Conservation (phyloP, 2,329 filamentous ascomycete species). For the Gnomoniopsis sp. region DNA sequence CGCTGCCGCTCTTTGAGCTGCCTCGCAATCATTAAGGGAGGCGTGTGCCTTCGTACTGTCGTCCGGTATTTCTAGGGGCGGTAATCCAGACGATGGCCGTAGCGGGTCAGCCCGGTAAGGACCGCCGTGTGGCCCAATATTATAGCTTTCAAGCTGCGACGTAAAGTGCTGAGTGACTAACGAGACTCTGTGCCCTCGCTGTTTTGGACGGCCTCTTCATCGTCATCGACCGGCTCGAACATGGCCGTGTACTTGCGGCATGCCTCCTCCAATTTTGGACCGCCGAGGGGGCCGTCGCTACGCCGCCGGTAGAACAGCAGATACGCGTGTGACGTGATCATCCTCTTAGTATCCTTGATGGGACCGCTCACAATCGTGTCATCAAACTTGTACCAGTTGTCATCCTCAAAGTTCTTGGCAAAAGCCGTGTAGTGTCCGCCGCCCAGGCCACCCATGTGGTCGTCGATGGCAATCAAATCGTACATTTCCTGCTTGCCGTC, state of each 20-base stretch:
- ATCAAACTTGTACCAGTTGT: conserved; percentile 94
- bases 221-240: conserved; percentile 5
- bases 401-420: conserved; percentile 87
- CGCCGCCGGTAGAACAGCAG: conserved; percentile 93
- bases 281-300: conserved; percentile 73
- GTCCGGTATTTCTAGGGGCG: background rate
- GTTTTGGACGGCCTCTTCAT: conserved; percentile 12
- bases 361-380: conserved; percentile 67
- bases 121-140: background rate
- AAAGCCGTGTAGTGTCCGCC: conserved; percentile 96
- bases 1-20: background rate
- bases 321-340: conserved; percentile 79
- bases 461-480: conserved; percentile 92
- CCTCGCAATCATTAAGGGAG: background rate
- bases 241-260: conserved; percentile 34
- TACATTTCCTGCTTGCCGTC: conserved; percentile 81
- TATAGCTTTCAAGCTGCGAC: conserved; percentile 2
- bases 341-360: conserved; percentile 54
- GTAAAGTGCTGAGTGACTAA: conserved; percentile 5
- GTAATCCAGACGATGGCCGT: background rate
- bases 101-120: background rate
- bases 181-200: conserved; percentile 16
- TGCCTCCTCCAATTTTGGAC: conserved; percentile 69
- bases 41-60: background rate
- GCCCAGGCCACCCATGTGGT: conserved; percentile 89